phyloP scores from a whole-genome alignment of 2,329 filamentous ascomycete genomes.

The Phialocephala subalpina region DNA sequence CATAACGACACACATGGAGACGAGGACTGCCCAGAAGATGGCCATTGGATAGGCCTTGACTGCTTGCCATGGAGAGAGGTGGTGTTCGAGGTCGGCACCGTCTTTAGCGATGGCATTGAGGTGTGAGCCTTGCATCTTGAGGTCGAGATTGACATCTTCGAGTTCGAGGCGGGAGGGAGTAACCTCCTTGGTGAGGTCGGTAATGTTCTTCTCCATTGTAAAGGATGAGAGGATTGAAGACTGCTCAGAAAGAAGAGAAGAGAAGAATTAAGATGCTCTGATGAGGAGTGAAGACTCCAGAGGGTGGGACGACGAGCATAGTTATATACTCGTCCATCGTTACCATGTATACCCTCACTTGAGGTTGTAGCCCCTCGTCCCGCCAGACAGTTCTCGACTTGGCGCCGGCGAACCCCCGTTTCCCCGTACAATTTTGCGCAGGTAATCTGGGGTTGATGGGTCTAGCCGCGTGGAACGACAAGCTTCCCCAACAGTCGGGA shows the following conservation, averaged over 20 bases:
- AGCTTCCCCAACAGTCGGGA: not conserved
- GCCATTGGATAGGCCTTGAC: slow-evolving; percentile 80
- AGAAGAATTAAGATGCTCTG: slow-evolving; percentile 2
- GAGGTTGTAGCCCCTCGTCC: not conserved
- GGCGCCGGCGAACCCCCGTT: slow-evolving; percentile 12
- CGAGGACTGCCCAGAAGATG: slow-evolving; percentile 34
- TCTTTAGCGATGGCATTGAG: slow-evolving; percentile 20
- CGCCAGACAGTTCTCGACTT: slow-evolving; percentile 10
- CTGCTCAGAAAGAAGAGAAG: not conserved
- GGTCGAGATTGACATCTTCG: slow-evolving; percentile 22
- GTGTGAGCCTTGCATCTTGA: slow-evolving; percentile 22
- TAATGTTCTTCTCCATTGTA: slow-evolving; percentile 21
- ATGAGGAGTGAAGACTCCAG: not conserved
- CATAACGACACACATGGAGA: slow-evolving; percentile 38
- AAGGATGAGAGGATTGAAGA: not conserved
- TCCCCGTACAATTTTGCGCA: not conserved
- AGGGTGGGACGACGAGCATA: slow-evolving; percentile 6
- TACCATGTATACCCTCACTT: not conserved
- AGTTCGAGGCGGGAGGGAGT: slow-evolving; percentile 21
- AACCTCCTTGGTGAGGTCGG: slow-evolving; percentile 13
- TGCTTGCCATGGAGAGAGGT: slow-evolving; percentile 54
- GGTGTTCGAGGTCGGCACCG: slow-evolving; percentile 19
- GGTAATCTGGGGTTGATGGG: slow-evolving; percentile 9
- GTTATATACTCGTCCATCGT: slow-evolving; percentile 13
- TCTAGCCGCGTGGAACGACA: not conserved